These are phyloP conservation scores for Colletotrichum sojae DNA, from an alignment of 2,329 filamentous ascomycete genomes.

Conservation along the genomic window DNA sequence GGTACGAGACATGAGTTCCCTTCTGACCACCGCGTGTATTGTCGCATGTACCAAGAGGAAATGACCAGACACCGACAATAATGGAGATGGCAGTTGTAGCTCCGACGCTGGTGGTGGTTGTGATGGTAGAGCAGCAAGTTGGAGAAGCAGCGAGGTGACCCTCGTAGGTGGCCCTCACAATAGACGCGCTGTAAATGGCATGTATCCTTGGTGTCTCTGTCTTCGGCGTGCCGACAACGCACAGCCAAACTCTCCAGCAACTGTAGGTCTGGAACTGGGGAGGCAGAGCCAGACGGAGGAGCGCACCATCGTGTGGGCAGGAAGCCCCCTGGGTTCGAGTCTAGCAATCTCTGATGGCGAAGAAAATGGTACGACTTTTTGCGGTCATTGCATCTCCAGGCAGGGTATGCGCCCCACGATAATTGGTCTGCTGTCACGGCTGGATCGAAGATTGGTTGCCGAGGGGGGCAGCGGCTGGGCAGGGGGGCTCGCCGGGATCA, in stretches of 20 bases:
- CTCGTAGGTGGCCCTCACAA: too few species aligned
- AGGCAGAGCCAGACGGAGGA: neutral
- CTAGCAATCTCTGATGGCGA: constrained; percentile 41
- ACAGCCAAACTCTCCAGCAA: neutral
- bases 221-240: constrained; percentile 1
- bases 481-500: constrained; percentile 30
- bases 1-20: neutral
- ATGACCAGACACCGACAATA: neutral
- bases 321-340: constrained; percentile 28
- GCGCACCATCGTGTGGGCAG: constrained; percentile 21
- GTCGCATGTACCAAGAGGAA: neutral
- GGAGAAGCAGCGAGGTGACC: too few species aligned
- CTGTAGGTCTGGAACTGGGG: neutral
- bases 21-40: neutral
- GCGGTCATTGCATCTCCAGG: constrained; percentile 37
- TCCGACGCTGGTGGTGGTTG: neutral
- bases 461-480: constrained; percentile 36
- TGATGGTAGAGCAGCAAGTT: too few species aligned
- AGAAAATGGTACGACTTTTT: constrained; percentile 45
- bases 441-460: constrained; percentile 44
- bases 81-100: neutral
- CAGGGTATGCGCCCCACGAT: constrained; percentile 39
- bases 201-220: neutral
- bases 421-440: constrained; percentile 42
- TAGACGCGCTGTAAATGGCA: neutral